A percentile compares a stretch with the other conserved stretches of the same genome.
These are phyloP conservation scores for Eimeria acervulina DNA, from an alignment of 169 alveolate genomes.

Conservation along the genomic window DNA sequence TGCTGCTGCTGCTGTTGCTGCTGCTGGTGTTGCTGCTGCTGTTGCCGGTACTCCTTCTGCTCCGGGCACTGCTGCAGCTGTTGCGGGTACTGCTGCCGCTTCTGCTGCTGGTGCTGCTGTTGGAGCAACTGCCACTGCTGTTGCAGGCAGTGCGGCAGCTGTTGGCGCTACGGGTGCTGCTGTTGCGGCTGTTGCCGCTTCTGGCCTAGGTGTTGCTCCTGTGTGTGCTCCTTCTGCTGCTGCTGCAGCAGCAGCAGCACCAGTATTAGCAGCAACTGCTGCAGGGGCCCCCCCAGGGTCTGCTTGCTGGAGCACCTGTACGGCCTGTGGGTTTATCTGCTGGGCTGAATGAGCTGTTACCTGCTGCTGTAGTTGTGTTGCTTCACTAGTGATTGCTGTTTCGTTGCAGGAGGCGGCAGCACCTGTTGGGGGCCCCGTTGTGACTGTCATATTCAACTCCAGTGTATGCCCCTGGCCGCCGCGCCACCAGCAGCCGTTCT, in stretches of 20 bases:
- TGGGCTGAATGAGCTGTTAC: no score
- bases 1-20: constrained; percentile 15
- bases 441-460: no score
- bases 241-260: background rate
- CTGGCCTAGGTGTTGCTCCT: constrained; percentile 11
- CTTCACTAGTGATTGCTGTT: background rate
- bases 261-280: background rate
- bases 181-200: no score
- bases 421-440: constrained; percentile 4
- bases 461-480: no score
- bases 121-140: background rate
- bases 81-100: background rate
- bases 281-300: background rate
- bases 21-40: constrained; percentile 15
- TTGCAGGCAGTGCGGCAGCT: no score
- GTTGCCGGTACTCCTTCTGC: background rate
- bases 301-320: background rate
- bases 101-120: background rate
- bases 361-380: background rate
- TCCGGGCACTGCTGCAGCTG: background rate
- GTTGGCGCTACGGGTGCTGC: no score
- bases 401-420: background rate
- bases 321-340: no score
- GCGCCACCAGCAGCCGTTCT: no score
- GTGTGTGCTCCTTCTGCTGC: background rate